Conservation (phyloP, 2,329 filamentous ascomycete genomes). For the Trichoderma endophyticum region DNA sequence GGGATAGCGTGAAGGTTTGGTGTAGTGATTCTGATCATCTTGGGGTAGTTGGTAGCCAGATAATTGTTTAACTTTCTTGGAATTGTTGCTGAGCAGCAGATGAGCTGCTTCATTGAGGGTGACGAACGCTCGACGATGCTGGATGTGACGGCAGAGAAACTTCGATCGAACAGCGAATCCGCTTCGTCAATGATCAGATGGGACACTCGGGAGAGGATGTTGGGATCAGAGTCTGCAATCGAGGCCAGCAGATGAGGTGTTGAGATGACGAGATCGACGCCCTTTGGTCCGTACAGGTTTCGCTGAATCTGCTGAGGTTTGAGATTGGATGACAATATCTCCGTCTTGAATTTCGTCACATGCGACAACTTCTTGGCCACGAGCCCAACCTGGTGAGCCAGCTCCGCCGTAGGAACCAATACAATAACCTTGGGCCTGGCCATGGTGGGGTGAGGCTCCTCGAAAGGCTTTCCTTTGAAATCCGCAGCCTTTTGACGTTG, state of each 20-base stretch:
- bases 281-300: constrained; percentile 74
- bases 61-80: constrained; percentile 83
- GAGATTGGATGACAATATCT: constrained; percentile 74
- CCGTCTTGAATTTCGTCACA: constrained; percentile 79
- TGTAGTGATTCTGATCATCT: constrained; percentile 82
- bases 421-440: constrained; percentile 81
- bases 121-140: constrained; percentile 76
- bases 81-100: constrained; percentile 95
- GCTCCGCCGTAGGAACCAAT: constrained; percentile 86
- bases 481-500: constrained; percentile 52
- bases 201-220: constrained; percentile 84
- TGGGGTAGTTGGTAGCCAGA: constrained; percentile 76
- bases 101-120: constrained; percentile 78
- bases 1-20: constrained; percentile 96
- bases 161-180: constrained; percentile 90
- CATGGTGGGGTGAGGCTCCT: constrained; percentile 68
- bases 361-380: constrained; percentile 83
- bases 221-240: constrained; percentile 85
- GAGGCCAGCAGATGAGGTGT: constrained; percentile 88
- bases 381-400: constrained; percentile 80
- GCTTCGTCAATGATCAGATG: constrained; percentile 93
- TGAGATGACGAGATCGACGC: constrained; percentile 80
- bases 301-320: constrained; percentile 77
- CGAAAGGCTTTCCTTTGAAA: constrained; percentile 60
- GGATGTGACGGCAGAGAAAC: constrained; percentile 80